phyloP scores from a whole-genome alignment of 1,139 yeast species.

The Zygosaccharomyces sapae region DNA sequence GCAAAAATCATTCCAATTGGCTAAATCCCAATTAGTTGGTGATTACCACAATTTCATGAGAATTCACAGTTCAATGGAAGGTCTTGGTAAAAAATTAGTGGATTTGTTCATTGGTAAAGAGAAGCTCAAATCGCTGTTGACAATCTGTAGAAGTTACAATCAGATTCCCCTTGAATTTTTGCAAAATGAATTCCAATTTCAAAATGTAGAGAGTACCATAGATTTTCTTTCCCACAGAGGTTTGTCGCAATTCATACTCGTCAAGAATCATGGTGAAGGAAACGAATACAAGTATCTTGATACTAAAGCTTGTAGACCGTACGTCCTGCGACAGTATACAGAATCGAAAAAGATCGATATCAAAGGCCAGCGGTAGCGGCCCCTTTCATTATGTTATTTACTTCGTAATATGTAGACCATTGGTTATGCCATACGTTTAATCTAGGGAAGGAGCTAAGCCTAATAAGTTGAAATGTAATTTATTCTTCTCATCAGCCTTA shows the following conservation, averaged over 20 bases:
- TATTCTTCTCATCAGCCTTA: conserved; percentile 54
- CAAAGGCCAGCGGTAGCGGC: conserved; percentile 32
- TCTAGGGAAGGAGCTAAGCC: conserved; percentile 58
- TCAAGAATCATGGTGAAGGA: conserved; percentile 27
- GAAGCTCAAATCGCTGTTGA: conserved; percentile 55
- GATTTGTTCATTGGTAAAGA: conserved; percentile 51
- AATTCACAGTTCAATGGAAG: conserved; percentile 40
- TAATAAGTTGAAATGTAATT: conserved; percentile 61
- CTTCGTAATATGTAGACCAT: neutral
- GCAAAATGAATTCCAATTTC: conserved; percentile 46
- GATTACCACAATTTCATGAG: conserved; percentile 55
- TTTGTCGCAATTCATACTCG: conserved; percentile 40
- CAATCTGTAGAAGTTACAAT: conserved; percentile 58
- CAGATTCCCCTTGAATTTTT: conserved; percentile 49
- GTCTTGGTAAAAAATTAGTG: conserved; percentile 40
- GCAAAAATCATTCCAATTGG: conserved; percentile 44
- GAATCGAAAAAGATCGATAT: conserved; percentile 71
- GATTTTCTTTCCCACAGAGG: conserved; percentile 44
- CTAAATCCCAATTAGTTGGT: conserved; percentile 39
- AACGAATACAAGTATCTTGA: conserved; percentile 37
- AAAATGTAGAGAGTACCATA: conserved; percentile 34
- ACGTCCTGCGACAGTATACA: conserved; percentile 44
- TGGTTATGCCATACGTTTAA: conserved; percentile 18
- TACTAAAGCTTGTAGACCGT: conserved; percentile 41
- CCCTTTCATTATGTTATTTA: neutral